Evolutionary conservation across 164 flowering plant genomes (phyloP).

Genomic region (Magnolia kwangsiensis): DNA sequence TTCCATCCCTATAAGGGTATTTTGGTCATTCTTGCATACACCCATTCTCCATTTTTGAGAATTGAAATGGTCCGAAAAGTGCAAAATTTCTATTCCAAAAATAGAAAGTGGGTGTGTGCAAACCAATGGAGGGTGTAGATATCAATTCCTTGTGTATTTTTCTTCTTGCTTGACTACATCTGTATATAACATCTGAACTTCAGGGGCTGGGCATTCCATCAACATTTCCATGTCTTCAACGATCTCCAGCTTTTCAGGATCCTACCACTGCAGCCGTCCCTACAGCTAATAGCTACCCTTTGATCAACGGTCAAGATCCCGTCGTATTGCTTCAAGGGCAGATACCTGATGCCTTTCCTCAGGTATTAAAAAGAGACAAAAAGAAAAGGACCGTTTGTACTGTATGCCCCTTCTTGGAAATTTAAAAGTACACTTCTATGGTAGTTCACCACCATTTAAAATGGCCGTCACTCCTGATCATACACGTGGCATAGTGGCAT

Average conservation of each 20-base stretch:
- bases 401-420: background rate
- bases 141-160: no score
- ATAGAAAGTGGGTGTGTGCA: background rate
- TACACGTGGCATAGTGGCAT: no score
- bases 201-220: conserved; percentile 38
- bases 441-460: no score
- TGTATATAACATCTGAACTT: conserved; percentile 10
- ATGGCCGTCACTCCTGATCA: no score
- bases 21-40: background rate
- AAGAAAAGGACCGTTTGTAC: background rate
- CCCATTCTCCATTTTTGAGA: background rate
- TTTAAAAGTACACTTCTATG: background rate
- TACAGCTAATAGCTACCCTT: conserved; percentile 28
- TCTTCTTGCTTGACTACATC: background rate
- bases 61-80: no score
- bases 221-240: conserved; percentile 36
- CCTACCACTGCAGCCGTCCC: conserved; percentile 12
- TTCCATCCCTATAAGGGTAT: background rate
- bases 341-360: conserved; percentile 24
- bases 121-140: background rate
- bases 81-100: no score
- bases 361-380: conserved; percentile 21
- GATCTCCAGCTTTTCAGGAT: conserved; percentile 28
- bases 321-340: conserved; percentile 35
- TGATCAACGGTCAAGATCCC: conserved; percentile 33